These are phyloP conservation scores for Candida lessepsii DNA, from an alignment of 805 yeast genomes.

Conservation along the genomic window DNA sequence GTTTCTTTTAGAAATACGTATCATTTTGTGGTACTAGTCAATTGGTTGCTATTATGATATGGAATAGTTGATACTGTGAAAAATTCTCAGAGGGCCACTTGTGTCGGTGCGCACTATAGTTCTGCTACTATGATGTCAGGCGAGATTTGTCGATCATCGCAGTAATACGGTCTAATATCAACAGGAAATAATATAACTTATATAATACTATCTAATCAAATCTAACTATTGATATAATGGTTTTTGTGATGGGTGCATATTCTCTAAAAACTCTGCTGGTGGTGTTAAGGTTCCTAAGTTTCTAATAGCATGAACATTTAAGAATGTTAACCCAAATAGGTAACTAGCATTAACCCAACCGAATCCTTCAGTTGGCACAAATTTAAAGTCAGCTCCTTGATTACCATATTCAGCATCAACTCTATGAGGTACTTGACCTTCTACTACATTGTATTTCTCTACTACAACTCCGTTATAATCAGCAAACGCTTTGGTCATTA, in stretches of 20 bases:
- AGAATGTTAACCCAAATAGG: slow-evolving; percentile 64
- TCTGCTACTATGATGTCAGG: too few relatives aligned
- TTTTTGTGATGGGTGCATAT: slow-evolving; percentile 44
- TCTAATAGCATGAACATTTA: slow-evolving; percentile 65
- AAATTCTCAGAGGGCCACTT: too few relatives aligned
- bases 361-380: slow-evolving; percentile 93
- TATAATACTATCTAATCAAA: too few relatives aligned
- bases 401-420: slow-evolving; percentile 97
- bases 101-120: too few relatives aligned
- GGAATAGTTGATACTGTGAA: too few relatives aligned
- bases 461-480: slow-evolving; percentile 93
- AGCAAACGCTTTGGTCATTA: slow-evolving; percentile 87
- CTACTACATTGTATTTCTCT: slow-evolving; percentile 89
- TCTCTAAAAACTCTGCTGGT: slow-evolving; percentile 59
- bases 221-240: slow-evolving; percentile 14
- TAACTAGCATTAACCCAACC: slow-evolving; percentile 97
- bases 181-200: too few relatives aligned
- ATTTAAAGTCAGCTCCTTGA: slow-evolving; percentile 89
- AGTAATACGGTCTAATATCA: too few relatives aligned
- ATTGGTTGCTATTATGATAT: neutral
- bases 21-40: neutral
- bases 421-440: slow-evolving; percentile 78
- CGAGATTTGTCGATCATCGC: too few relatives aligned
- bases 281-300: slow-evolving; percentile 79
- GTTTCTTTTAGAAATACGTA: slow-evolving; percentile 2